Evolutionary conservation across 257 asterid species (phyloP).

Genomic region (Cynanchum wilfordii): DNA sequence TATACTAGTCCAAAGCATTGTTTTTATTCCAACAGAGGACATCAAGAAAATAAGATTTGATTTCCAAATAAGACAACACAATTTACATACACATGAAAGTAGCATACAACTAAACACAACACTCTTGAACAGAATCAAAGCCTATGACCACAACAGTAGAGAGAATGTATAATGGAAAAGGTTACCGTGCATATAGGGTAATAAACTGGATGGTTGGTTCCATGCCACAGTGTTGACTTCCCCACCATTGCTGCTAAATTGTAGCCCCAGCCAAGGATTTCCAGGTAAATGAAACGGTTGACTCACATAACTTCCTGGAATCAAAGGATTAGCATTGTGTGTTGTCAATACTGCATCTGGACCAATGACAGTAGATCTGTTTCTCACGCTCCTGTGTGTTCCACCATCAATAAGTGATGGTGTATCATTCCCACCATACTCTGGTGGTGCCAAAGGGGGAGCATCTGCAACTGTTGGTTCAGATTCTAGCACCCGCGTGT

Average conservation of each 20-base stretch:
- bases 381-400: slow-evolving; percentile 39
- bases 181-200: slow-evolving; percentile 47
- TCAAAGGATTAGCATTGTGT: slow-evolving; percentile 34
- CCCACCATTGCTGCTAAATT: slow-evolving; percentile 38
- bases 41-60: not conserved
- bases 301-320: slow-evolving; percentile 53
- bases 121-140: not conserved
- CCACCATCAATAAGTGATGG: slow-evolving; percentile 25
- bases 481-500: slow-evolving; percentile 31
- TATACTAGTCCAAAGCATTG: not conserved
- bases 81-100: not conserved
- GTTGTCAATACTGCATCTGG: slow-evolving; percentile 37
- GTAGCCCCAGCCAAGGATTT: slow-evolving; percentile 62
- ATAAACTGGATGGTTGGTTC: slow-evolving; percentile 48
- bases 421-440: slow-evolving; percentile 34
- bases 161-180: slow-evolving; percentile 3
- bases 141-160: not conserved
- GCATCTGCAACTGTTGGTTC: slow-evolving; percentile 30
- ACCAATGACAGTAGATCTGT: slow-evolving; percentile 37
- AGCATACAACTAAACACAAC: not conserved
- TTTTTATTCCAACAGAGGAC: not conserved
- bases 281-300: slow-evolving; percentile 54
- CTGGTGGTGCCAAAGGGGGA: slow-evolving; percentile 26
- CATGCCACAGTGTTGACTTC: slow-evolving; percentile 47
- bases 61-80: not conserved